Evolutionary conservation across 2,329 filamentous ascomycete species (phyloP).

Genomic region (Colletotrichum sp.): DNA sequence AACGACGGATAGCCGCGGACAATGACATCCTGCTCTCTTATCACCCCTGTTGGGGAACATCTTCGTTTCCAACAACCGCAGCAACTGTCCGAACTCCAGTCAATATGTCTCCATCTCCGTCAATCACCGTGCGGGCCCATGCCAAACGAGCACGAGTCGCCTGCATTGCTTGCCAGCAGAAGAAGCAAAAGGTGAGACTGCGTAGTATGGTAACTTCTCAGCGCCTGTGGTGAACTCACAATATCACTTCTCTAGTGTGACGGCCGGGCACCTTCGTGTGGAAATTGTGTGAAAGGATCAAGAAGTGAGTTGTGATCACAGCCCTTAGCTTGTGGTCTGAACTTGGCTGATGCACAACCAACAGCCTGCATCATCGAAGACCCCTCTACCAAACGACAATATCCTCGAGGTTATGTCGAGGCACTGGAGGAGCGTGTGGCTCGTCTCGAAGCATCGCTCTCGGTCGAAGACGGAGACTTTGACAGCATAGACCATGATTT

Average conservation of each 20-base stretch:
- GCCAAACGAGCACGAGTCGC: not conserved
- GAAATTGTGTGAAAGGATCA: not conserved
- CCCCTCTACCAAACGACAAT: not conserved
- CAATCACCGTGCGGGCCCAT: not conserved
- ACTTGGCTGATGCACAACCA: not conserved
- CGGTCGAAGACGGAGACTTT: not conserved
- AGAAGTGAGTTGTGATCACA: not conserved
- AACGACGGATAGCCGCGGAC: not conserved
- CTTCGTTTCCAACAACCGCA: not conserved
- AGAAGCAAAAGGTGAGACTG: not conserved
- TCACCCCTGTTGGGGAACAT: not conserved
- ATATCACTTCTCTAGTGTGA: not conserved
- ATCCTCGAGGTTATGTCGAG: not conserved
- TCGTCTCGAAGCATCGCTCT: not conserved
- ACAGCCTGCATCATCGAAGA: not conserved
- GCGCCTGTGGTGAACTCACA: not conserved
- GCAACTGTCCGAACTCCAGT: not conserved
- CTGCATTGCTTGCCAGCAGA: not conserved
- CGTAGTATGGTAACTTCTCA: not conserved
- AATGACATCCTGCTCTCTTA: not conserved
- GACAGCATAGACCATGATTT: not conserved
- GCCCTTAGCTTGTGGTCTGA: fast-evolving
- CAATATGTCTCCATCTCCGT: not conserved
- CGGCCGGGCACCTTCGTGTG: not conserved
- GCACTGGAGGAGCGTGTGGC: not conserved